Evolutionary conservation across 2,329 filamentous ascomycete genomes (phyloP).

Genomic region (Didymosphaeria variabile): DNA sequence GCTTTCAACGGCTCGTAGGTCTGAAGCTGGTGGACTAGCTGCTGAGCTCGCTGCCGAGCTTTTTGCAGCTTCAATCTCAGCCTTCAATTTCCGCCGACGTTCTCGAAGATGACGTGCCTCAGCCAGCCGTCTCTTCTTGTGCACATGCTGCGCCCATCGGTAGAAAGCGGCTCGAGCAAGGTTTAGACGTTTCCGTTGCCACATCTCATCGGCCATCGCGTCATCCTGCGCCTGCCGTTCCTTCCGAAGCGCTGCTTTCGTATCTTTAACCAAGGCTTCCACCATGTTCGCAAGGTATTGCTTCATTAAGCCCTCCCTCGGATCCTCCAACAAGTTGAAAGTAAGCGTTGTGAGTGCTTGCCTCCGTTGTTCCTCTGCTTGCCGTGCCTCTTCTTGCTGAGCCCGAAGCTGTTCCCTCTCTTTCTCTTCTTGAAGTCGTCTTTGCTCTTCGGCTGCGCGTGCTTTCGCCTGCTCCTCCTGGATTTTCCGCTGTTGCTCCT

Average conservation of each 20-base stretch:
- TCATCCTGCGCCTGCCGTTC: constrained; percentile 42
- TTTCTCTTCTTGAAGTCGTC: constrained; percentile 24
- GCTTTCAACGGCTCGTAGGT: background rate
- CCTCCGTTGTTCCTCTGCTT: constrained; percentile 25
- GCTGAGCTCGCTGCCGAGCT: constrained; percentile 3
- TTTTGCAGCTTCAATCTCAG: background rate
- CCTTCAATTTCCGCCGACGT: constrained; percentile 35
- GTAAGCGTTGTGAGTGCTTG: constrained; percentile 46
- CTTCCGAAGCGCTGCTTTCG: constrained; percentile 43
- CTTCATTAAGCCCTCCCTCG: constrained; percentile 52
- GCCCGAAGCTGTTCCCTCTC: constrained; percentile 15
- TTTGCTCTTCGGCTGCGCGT: constrained; percentile 27
- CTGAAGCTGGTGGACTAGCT: background rate
- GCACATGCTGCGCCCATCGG: constrained; percentile 33
- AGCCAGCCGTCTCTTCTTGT: constrained; percentile 35
- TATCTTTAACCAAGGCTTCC: constrained; percentile 44
- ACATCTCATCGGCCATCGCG: constrained; percentile 30
- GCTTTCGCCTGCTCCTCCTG: constrained; percentile 18
- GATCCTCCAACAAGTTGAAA: constrained; percentile 48
- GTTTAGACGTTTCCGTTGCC: constrained; percentile 25
- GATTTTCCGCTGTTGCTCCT: constrained; percentile 26
- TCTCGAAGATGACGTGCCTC: constrained; percentile 36
- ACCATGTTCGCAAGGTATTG: constrained; percentile 56
- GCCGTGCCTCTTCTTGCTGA: constrained; percentile 12
- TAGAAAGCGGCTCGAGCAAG: constrained; percentile 33